Percentiles rank a stretch among this genome's conserved stretches.
Conservation (phyloP, 441 rosid genomes). For the Croton setiger region DNA sequence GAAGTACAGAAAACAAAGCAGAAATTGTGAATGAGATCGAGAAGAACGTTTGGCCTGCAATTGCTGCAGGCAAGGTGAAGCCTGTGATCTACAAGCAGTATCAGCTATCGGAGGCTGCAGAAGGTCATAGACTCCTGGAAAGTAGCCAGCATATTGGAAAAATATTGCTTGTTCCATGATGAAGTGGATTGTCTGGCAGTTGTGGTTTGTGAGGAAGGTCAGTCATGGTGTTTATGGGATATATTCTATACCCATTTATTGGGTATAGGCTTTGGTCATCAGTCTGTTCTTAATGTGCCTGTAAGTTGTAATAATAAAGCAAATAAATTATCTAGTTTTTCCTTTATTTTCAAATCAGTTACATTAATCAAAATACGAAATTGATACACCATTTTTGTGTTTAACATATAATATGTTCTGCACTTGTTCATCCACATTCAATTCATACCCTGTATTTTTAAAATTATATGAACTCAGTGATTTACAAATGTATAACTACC, state of each 20-base stretch:
- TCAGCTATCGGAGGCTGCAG: slow-evolving; percentile 61
- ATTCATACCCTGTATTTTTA: no score
- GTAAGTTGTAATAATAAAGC: slow-evolving; percentile 5
- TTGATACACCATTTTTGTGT: neutral
- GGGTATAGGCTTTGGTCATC: neutral
- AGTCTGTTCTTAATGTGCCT: neutral
- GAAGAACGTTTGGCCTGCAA: slow-evolving; percentile 81
- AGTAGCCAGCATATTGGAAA: slow-evolving; percentile 74
- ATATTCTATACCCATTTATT: neutral
- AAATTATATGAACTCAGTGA: no score
- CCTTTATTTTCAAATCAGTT: neutral
- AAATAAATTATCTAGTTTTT: neutral
- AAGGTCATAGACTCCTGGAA: slow-evolving; percentile 71
- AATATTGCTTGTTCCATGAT: slow-evolving; percentile 25
- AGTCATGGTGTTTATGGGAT: neutral
- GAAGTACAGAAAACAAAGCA: slow-evolving; percentile 66
- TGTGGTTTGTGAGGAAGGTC: neutral
- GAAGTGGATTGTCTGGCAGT: neutral
- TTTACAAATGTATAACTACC: no score
- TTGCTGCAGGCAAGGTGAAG: slow-evolving; percentile 62
- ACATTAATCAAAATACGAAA: neutral
- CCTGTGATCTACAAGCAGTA: slow-evolving; percentile 53
- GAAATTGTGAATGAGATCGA: slow-evolving; percentile 63
- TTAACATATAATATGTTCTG: neutral
- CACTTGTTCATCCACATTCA: no score